A percentile compares a stretch with the other conserved stretches of the same genome.
These are phyloP conservation scores for Thraustochytrium striatum DNA, from an alignment of 352 stramenopile genomes.

Conservation along the genomic window DNA sequence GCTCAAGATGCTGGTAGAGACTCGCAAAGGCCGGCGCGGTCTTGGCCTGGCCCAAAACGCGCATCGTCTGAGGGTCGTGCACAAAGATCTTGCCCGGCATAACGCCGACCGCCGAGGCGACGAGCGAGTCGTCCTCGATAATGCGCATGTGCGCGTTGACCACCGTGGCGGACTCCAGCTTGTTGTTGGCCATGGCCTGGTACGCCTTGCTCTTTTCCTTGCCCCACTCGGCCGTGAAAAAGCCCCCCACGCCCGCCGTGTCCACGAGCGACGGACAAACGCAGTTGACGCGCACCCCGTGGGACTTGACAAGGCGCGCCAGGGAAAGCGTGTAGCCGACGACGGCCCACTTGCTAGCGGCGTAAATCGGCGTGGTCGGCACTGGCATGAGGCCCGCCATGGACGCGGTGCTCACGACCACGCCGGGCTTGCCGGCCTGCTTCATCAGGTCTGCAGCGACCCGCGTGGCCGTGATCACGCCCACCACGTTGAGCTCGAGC, in stretches of 20 bases:
- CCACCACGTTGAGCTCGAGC: constrained; percentile 19
- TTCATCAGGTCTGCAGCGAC: constrained; percentile 25
- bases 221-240: constrained; percentile 22
- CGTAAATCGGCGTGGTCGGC: neutral
- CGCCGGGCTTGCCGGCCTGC: neutral
- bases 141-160: neutral
- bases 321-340: constrained; percentile 17
- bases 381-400: constrained; percentile 22
- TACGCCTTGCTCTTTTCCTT: neutral
- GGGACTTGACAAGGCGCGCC: neutral
- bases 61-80: neutral
- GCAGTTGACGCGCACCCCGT: constrained; percentile 29
- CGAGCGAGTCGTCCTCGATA: constrained; percentile 16
- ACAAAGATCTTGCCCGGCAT: neutral
- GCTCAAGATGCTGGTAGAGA: too few species aligned
- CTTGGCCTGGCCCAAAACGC: neutral
- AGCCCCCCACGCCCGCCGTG: constrained; percentile 7
- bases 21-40: too few species aligned
- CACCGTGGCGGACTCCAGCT: neutral
- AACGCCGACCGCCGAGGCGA: neutral
- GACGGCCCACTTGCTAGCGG: constrained; percentile 29
- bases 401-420: constrained; percentile 34
- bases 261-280: constrained; percentile 27
- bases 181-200: neutral
- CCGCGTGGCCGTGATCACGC: neutral